Evolutionary conservation across 352 stramenopile species (phyloP), one percentile per base, ranked within the genome.

Genomic region (Halophytophthora polymorphica): DNA sequence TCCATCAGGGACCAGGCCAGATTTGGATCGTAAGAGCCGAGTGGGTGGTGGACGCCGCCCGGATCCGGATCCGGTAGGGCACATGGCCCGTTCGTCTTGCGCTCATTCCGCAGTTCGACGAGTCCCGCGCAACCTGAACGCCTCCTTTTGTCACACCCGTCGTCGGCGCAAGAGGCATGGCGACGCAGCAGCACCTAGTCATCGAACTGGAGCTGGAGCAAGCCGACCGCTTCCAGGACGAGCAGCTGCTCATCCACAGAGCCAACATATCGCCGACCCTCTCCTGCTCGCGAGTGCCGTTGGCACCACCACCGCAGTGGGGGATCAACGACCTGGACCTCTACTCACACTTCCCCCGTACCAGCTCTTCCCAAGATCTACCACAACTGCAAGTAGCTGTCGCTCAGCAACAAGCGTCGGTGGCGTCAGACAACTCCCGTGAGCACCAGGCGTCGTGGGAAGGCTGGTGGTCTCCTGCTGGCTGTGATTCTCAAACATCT

Each of bases 151-250:
- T 37, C 41, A 22, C 40, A 35, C 14, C 44, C 45, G 10, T 21
- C 37, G 23, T 8, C 25, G 4, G 25, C 4, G 8, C 25, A 8
- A 31, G n/a, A n/a, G n/a, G n/a, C n/a, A 31, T 31, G 25, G 25
- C 4, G 4, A 31, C 8, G 25, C 25, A 17, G 33, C 33, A 38
- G 15, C 33, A 38, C 33, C 15, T 38, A 10, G 33, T 17, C 3
- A 38, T 74, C 12, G 68, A 71, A 21, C 65, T 86, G 37, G 60
- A 80, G 47, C 49, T 80, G 22, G 53, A 71, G 43, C 58, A 70
- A 19, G 53, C 66, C n/a, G 67, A 82, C 29, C 38, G 28, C 14
- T 29, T 58, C 39, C 40, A 52, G 11, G 53, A 69, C 28, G 58
- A 67, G 19, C 60, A 63, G 43, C 61, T 68, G 29, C 46, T 68